These are phyloP conservation scores for Fusarium tricinctum DNA, from an alignment of 2,329 filamentous ascomycete genomes.

Conservation along the genomic window DNA sequence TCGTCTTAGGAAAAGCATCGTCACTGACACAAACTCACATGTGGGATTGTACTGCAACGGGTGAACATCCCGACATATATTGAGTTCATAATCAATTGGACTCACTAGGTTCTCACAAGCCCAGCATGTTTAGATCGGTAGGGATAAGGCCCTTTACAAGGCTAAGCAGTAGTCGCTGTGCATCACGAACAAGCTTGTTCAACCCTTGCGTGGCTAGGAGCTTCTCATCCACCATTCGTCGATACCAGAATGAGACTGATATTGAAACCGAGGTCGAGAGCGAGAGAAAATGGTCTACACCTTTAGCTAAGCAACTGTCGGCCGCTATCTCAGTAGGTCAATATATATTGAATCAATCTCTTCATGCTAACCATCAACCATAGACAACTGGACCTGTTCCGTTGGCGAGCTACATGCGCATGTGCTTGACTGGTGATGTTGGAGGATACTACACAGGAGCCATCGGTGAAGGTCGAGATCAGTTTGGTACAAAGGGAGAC, in stretches of 20 bases:
- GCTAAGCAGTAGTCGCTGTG: conserved; percentile 30
- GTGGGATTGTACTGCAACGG: conserved; percentile 10
- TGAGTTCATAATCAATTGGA: not conserved
- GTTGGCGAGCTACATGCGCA: conserved; percentile 96
- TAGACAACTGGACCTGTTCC: conserved; percentile 87
- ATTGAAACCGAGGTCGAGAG: conserved; percentile 45
- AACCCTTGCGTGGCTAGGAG: conserved; percentile 34
- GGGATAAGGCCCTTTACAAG: conserved; percentile 21
- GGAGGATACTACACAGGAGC: conserved; percentile 94
- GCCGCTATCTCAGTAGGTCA: conserved; percentile 82
- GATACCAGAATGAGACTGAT: conserved; percentile 27
- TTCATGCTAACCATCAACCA: conserved; percentile 3
- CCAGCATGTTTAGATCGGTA: conserved; percentile 42
- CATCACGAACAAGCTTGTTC: conserved; percentile 21
- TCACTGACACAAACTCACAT: conserved; percentile 33
- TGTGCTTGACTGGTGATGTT: conserved; percentile 91
- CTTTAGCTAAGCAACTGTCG: conserved; percentile 86
- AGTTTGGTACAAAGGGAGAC: conserved; percentile 93
- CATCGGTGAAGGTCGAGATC: conserved; percentile 77
- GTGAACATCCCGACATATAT: conserved; percentile 6
- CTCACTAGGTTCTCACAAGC: not conserved
- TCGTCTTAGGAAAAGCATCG: conserved; percentile 33
- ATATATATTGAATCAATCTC: not conserved
- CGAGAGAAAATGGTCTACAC: conserved; percentile 86
- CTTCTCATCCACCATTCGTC: conserved; percentile 48